These are phyloP conservation scores for Colletotrichum endophyticum DNA, from an alignment of 2,329 filamentous ascomycete genomes.

Conservation along the genomic window DNA sequence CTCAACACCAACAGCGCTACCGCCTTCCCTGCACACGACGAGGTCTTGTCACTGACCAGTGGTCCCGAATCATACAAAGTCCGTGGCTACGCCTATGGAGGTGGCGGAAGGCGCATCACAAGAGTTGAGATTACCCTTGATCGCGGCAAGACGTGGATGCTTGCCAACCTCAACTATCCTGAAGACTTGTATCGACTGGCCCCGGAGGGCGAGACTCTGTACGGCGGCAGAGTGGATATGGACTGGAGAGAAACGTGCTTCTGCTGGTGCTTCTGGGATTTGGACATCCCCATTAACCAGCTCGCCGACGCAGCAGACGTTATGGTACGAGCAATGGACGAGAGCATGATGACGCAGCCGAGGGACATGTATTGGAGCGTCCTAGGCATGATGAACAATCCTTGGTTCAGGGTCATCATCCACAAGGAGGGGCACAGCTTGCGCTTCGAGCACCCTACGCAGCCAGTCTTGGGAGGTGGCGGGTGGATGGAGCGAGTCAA, in stretches of 20 bases:
- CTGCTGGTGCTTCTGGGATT: conserved; percentile 92
- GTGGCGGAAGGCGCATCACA: conserved; percentile 83
- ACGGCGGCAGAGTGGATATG: conserved; percentile 80
- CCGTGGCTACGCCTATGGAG: conserved; percentile 86
- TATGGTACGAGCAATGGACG: conserved; percentile 87
- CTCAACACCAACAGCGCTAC: conserved; percentile 86
- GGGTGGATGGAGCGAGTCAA: conserved; percentile 96
- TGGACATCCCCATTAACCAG: conserved; percentile 68
- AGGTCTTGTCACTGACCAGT: conserved; percentile 58
- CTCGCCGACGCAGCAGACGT: conserved; percentile 72
- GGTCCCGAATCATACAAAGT: conserved; percentile 59
- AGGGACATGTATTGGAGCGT: conserved; percentile 97
- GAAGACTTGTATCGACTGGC: conserved; percentile 80
- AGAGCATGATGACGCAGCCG: conserved; percentile 84
- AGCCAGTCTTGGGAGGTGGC: conserved; percentile 75
- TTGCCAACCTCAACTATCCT: conserved; percentile 80
- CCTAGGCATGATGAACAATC: conserved; percentile 97
- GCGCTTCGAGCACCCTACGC: conserved; percentile 87
- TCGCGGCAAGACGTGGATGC: conserved; percentile 78
- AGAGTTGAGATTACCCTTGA: conserved; percentile 85
- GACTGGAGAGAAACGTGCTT: conserved; percentile 82
- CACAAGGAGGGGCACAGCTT: conserved; percentile 66
- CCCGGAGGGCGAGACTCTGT: conserved; percentile 67
- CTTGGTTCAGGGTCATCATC: conserved; percentile 86
- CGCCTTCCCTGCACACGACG: conserved; percentile 80